These are phyloP conservation scores for Fusarium continuum DNA, from an alignment of 2,329 filamentous ascomycete species.

Conservation along the genomic window DNA sequence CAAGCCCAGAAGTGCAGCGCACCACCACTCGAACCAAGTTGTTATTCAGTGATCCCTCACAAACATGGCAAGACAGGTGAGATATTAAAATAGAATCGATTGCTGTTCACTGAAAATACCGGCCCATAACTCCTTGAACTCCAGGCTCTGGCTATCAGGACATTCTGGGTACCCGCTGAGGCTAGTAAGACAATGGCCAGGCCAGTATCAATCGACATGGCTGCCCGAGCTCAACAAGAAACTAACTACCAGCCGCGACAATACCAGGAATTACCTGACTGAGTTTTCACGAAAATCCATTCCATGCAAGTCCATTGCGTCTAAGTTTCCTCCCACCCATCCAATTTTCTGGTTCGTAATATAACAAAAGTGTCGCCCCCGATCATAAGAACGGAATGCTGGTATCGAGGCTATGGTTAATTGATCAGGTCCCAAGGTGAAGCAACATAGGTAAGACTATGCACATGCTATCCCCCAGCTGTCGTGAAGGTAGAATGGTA, in stretches of 20 bases:
- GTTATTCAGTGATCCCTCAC: neutral
- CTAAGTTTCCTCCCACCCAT: constrained; percentile 25
- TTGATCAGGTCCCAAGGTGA: constrained; percentile 27
- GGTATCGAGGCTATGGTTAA: constrained; percentile 40
- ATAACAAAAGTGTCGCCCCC: constrained; percentile 15
- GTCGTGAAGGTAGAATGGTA: constrained; percentile 23
- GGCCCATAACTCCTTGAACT: constrained; percentile 21
- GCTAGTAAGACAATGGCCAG: constrained; percentile 1
- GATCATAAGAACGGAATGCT: constrained; percentile 12
- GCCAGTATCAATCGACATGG: neutral
- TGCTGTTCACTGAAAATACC: constrained; percentile 20
- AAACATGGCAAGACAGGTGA: neutral
- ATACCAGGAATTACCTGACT: neutral
- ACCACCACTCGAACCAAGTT: neutral
- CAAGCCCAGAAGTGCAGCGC: too few species aligned
- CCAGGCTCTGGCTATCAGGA: constrained; percentile 7
- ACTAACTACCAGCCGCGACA: constrained; percentile 1
- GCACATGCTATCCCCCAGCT: neutral
- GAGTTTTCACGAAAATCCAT: neutral
- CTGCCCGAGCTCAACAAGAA: neutral
- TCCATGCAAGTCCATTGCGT: constrained; percentile 14
- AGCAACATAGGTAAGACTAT: constrained; percentile 5
- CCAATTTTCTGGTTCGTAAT: constrained; percentile 29
- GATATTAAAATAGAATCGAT: constrained; percentile 1
- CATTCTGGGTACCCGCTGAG: constrained; percentile 5